Evolutionary conservation across 306 rosid species (phyloP), one percentile per base, ranked within the genome.

Genomic region (Pyrus betulifolia): DNA sequence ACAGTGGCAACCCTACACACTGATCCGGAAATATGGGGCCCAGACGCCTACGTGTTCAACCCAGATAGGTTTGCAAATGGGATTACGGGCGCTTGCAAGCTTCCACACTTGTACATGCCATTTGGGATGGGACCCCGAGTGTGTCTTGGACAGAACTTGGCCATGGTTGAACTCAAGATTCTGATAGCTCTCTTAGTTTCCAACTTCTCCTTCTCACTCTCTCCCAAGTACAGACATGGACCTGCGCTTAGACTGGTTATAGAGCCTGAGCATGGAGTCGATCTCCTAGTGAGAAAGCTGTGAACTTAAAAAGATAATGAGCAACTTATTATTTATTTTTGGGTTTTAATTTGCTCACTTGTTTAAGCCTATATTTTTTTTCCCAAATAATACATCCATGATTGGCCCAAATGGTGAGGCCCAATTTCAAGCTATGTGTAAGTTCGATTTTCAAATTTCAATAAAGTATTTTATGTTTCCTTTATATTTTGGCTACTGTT

Each of bases 231-330:
- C 30, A 25, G 28, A 1, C 89, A 86, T 17, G 72, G 78, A 17
- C 86, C 87, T 5, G n/a, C 71, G 59, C 67, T 77, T 12, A 78
- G 11, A 45, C 11, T 84, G 71, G 69, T 78, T 19, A 14, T 88
- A 19, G 80, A 86, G 61, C 84, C 87, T 10, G 78, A 82, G 38
- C 59, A 80, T 62, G 92, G 92, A 23, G 81, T 88, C 23, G 49
- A 69, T 74, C 72, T 88, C 35, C 60, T 78, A 21, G 58, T 86
- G 35, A 84, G 30, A 35, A 84, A 84, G 73, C 45, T 86, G 28
- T 78, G 59, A 83, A 23, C 19, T 18, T 52, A 17, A 52, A 18
- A 23, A 58, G 25, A 22, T 52, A 22, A 23, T 11, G 6, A 23
- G 3, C 23, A 58, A 7, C 27, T 22, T 5, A 51, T 17, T 18